Evolutionary conservation across 495 filamentous ascomycete genomes (phyloP).

Genomic region (Chaetomidium leptoderma): DNA sequence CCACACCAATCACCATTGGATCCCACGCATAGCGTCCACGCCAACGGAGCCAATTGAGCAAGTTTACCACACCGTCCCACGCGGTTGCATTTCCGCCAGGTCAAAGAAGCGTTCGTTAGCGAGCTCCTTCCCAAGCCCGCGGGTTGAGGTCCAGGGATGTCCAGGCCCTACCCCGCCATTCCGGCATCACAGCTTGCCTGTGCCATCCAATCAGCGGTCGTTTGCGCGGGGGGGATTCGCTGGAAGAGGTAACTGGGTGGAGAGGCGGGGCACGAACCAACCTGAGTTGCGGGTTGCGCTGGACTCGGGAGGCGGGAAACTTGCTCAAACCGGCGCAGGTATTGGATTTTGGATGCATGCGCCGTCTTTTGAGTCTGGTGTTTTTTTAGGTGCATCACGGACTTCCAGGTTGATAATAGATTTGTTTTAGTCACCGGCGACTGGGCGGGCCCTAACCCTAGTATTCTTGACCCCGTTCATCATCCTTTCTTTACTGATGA

Average conservation of each 20-base stretch:
- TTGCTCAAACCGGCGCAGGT: constrained; percentile 32
- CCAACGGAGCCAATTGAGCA: constrained; percentile 20
- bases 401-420: no score
- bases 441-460: no score
- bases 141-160: neutral
- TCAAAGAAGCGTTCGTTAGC: neutral
- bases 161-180: neutral
- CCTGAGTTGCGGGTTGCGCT: neutral
- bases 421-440: no score
- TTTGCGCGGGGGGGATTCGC: neutral
- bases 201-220: neutral
- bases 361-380: no score
- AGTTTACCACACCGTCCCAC: constrained; percentile 12
- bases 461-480: no score
- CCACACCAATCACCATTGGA: neutral
- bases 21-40: neutral
- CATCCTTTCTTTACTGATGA: no score
- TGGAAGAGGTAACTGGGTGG: constrained; percentile 1
- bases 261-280: neutral
- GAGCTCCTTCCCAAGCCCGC: neutral
- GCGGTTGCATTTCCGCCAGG: neutral
- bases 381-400: no score
- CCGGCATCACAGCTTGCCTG: neutral
- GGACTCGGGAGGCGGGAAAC: constrained; percentile 25
- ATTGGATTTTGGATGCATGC: neutral